Conservation (phyloP, 352 stramenopile species). For the Phytophthora sojae region DNA sequence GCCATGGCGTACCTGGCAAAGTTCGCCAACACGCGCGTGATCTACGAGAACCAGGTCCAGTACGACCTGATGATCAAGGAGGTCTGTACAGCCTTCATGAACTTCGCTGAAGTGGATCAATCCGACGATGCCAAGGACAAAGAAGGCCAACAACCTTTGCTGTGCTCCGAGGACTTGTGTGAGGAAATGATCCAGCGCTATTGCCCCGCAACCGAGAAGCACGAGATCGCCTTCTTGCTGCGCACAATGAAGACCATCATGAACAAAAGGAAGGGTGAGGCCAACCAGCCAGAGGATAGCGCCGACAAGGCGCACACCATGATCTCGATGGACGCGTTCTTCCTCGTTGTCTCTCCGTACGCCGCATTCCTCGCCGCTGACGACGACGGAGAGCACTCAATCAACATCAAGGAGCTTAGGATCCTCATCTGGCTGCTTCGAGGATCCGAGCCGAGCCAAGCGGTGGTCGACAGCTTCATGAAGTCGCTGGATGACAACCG, state of each 20-base stretch:
- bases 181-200: slow-evolving; percentile 50
- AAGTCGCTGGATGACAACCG: slow-evolving; percentile 64
- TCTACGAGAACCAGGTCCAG: slow-evolving; percentile 73
- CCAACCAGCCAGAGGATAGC: slow-evolving; percentile 1
- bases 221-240: slow-evolving; percentile 58
- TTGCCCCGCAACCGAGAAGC: slow-evolving; percentile 37
- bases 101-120: slow-evolving; percentile 23
- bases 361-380: slow-evolving; percentile 71
- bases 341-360: slow-evolving; percentile 65
- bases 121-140: slow-evolving; percentile 4
- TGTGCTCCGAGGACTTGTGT: slow-evolving; percentile 50
- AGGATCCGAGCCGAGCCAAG: slow-evolving; percentile 58
- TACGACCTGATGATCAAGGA: slow-evolving; percentile 71
- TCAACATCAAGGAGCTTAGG: slow-evolving; percentile 65
- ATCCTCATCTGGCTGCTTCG: slow-evolving; percentile 75
- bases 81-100: slow-evolving; percentile 58
- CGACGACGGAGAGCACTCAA: slow-evolving; percentile 61
- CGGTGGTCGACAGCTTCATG: slow-evolving; percentile 59
- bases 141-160: slow-evolving; percentile 18
- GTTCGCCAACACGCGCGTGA: slow-evolving; percentile 68
- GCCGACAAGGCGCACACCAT: slow-evolving; percentile 9
- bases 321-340: slow-evolving; percentile 68
- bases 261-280: background rate
- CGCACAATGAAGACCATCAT: slow-evolving; percentile 51
- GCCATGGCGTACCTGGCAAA: slow-evolving; percentile 63